A percentile compares a stretch with the other conserved stretches of the same genome.
phyloP scores from a whole-genome alignment of 139 green algal species.

The Tetraselmis striata region DNA sequence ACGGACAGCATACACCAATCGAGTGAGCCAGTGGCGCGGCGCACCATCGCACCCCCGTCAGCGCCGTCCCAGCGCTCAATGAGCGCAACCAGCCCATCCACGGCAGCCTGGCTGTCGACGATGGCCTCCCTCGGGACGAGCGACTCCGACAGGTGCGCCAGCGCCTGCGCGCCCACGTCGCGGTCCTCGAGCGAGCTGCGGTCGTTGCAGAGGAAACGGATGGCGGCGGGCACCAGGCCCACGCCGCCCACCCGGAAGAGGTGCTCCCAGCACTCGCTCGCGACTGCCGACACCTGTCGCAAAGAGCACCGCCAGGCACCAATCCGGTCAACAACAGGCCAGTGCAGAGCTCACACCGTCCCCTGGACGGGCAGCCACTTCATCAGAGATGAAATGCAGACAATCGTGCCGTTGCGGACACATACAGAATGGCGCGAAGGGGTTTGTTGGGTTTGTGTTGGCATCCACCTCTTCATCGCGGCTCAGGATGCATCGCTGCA shows the following conservation, averaged over 20 bases:
- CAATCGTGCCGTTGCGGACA: no score
- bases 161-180: neutral
- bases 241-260: neutral
- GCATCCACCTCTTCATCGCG: no score
- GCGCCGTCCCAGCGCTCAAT: neutral
- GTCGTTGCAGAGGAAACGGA: neutral
- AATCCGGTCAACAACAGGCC: no score
- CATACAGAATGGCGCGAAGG: no score
- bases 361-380: no score
- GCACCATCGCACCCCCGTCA: neutral
- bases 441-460: no score
- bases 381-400: no score
- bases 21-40: no score
- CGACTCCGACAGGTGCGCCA: neutral
- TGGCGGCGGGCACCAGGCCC: neutral
- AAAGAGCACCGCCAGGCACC: no score
- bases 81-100: neutral
- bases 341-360: no score
- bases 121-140: neutral
- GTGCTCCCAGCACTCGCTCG: neutral
- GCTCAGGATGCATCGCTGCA: neutral
- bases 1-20: no score
- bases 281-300: neutral
- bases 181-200: neutral
- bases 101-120: neutral